phyloP scores from a whole-genome alignment of 441 rosid species.

The Erodium moschatum region DNA sequence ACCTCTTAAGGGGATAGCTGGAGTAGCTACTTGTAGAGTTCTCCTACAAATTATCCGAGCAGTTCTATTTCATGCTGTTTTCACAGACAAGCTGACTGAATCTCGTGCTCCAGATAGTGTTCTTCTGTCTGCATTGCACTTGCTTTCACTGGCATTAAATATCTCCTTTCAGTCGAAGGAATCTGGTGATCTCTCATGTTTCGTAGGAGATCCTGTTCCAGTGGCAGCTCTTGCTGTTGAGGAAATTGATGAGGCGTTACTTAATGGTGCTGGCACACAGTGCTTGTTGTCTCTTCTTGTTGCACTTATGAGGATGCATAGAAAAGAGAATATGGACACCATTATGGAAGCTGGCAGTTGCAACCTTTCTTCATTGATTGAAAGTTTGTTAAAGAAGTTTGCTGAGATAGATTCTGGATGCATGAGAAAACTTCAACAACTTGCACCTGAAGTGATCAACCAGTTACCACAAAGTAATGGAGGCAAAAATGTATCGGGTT shows the following conservation, averaged over 20 bases:
- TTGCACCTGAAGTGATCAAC: slow-evolving; percentile 70
- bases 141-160: slow-evolving; percentile 72
- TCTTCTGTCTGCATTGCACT: slow-evolving; percentile 67
- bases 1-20: slow-evolving; percentile 63
- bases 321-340: slow-evolving; percentile 37
- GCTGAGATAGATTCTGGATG: slow-evolving; percentile 64
- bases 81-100: slow-evolving; percentile 44
- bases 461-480: slow-evolving; percentile 30
- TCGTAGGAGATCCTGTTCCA: slow-evolving; percentile 34
- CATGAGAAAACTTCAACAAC: slow-evolving; percentile 53
- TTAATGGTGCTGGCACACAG: slow-evolving; percentile 42
- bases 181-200: slow-evolving; percentile 25
- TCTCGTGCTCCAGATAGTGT: slow-evolving; percentile 76
- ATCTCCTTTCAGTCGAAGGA: slow-evolving; percentile 52
- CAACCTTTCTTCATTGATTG: slow-evolving; percentile 64
- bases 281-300: slow-evolving; percentile 90
- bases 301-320: slow-evolving; percentile 59
- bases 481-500: slow-evolving; percentile 30
- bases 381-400: slow-evolving; percentile 59
- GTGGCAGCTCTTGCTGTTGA: slow-evolving; percentile 55
- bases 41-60: slow-evolving; percentile 62
- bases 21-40: slow-evolving; percentile 68
- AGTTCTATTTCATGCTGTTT: slow-evolving; percentile 69
- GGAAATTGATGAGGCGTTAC: slow-evolving; percentile 45
- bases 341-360: slow-evolving; percentile 55